phyloP scores from a whole-genome alignment of 371 early-diverging fungal species.

The Rhizopus sp. region DNA sequence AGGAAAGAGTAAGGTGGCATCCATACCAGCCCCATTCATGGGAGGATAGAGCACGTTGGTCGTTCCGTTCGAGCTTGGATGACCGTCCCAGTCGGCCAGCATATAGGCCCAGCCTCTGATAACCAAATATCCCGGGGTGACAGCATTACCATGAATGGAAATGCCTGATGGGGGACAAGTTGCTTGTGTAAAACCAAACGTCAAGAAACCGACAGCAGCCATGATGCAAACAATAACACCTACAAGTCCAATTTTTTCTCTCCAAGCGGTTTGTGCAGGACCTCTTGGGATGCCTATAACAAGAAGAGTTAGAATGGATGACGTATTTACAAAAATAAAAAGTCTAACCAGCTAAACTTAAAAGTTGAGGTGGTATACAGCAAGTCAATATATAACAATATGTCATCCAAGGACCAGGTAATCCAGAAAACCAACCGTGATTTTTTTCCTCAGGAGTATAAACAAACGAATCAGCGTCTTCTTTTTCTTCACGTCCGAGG shows the following conservation, averaged over 20 bases:
- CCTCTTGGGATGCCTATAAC: slow-evolving; percentile 44
- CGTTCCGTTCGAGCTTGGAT: slow-evolving; percentile 39
- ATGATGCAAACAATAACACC: slow-evolving; percentile 61
- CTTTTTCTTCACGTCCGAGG: slow-evolving; percentile 41
- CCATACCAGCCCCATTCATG: slow-evolving; percentile 65
- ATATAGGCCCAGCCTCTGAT: slow-evolving; percentile 61
- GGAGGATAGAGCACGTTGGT: slow-evolving; percentile 61
- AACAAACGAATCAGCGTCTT: slow-evolving; percentile 25
- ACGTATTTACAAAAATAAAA: not conserved
- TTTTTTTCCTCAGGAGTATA: slow-evolving; percentile 8
- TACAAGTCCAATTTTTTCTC: slow-evolving; percentile 83
- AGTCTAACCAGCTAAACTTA: slow-evolving; percentile 21
- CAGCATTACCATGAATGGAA: slow-evolving; percentile 30
- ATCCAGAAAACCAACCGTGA: slow-evolving; percentile 8
- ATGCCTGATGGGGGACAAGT: slow-evolving; percentile 50
- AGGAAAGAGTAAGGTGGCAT: slow-evolving; percentile 58
- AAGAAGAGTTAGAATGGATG: not conserved
- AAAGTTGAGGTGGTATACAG: slow-evolving; percentile 47
- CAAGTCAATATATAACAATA: slow-evolving; percentile 58
- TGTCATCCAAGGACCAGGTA: slow-evolving; percentile 46
- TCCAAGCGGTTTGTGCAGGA: slow-evolving; percentile 75
- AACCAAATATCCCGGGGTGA: slow-evolving; percentile 46
- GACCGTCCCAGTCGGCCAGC: slow-evolving; percentile 49
- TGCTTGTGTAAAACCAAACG: slow-evolving; percentile 61
- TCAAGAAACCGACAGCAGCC: slow-evolving; percentile 56